Conservation (phyloP, 495 filamentous ascomycete species). For the Baudoinia panamericana region DNA sequence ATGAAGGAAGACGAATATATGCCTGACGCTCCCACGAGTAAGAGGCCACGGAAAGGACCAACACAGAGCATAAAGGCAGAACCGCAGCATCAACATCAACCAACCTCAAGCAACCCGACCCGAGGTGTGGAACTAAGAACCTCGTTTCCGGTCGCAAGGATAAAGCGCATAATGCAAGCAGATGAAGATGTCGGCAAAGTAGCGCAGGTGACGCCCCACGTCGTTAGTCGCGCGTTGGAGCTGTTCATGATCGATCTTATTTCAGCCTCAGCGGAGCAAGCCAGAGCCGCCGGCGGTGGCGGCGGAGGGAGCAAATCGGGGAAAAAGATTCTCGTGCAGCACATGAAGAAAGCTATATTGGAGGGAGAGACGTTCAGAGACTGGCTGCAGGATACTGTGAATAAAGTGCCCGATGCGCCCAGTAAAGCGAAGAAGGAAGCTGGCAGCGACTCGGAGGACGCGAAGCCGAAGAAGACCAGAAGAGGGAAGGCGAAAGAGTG, state of each 20-base stretch:
- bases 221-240: constrained; percentile 91
- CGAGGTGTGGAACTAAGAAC: constrained; percentile 65
- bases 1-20: constrained; percentile 1
- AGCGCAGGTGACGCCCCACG: constrained; percentile 88
- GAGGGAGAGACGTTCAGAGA: constrained; percentile 84
- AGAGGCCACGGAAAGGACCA: constrained; percentile 4
- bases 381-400: constrained; percentile 82
- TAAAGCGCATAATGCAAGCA: constrained; percentile 99
- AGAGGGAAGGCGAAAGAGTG: constrained; percentile 12
- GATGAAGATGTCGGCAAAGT: constrained; percentile 99
- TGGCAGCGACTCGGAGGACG: constrained; percentile 16
- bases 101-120: constrained; percentile 11
- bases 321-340: constrained; percentile 70
- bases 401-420: constrained; percentile 66
- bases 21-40: constrained; percentile 2
- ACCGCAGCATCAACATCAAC: constrained; percentile 6
- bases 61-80: not conserved
- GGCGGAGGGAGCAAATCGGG: constrained; percentile 8
- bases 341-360: constrained; percentile 78
- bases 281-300: constrained; percentile 1
- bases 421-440: constrained; percentile 28
- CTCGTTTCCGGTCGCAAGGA: constrained; percentile 93
- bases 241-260: constrained; percentile 94
- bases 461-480: constrained; percentile 9
- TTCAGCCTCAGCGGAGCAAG: constrained; percentile 14